Evolutionary conservation across 2,329 filamentous ascomycete species (phyloP), one percentile per base, ranked within the genome.

Genomic region (Karstenula rhodostoma): DNA sequence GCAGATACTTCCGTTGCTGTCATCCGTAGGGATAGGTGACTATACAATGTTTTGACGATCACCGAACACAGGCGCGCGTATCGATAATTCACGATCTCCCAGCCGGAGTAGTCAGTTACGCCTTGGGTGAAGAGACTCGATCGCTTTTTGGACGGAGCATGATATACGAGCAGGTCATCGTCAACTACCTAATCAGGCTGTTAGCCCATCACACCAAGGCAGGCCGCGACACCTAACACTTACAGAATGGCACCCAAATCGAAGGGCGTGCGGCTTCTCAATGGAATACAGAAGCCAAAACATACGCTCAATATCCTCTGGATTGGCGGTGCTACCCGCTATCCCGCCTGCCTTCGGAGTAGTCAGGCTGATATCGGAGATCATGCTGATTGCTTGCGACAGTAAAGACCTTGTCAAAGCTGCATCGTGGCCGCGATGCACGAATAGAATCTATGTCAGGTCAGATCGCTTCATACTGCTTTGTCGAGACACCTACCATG

Each of bases 231-330:
- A 46, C 12, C 19, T 46, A 47, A 23, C 17, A 47, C 44, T 47
- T 29, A 47, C 44, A 4, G 44, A 47, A 47, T 47, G 44, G 23
- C 23, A 17, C 7, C 44, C 44, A 10, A 47, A 47, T 15, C 44
- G 27, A 4, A 47, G 44, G 2, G 44, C 44, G 9, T 47, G 44
- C 15, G 44, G 44, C 12, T 47, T 47, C 44, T 47, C 44, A 4
- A 47, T 47, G 7, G 44, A 47, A 47, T 47, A 47, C 1, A 47
- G 44, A 15, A 47, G 44, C 44, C 44, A 47, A 6, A 47, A 47
- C 23, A 47, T 29, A 19, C 23, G 44, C 19, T 47, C 44, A 47
- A 47, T 23, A 5, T 47, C 44, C 9, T 47, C 44, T 27, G 27
- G 22, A 6, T 29, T 47, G n/a, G 23, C 12, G 23, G 13, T n/a